Percentiles rank a stretch among this genome's conserved stretches.
Evolutionary conservation across 2,329 filamentous ascomycete genomes (phyloP).

Genomic region (Blastomyces parvus): DNA sequence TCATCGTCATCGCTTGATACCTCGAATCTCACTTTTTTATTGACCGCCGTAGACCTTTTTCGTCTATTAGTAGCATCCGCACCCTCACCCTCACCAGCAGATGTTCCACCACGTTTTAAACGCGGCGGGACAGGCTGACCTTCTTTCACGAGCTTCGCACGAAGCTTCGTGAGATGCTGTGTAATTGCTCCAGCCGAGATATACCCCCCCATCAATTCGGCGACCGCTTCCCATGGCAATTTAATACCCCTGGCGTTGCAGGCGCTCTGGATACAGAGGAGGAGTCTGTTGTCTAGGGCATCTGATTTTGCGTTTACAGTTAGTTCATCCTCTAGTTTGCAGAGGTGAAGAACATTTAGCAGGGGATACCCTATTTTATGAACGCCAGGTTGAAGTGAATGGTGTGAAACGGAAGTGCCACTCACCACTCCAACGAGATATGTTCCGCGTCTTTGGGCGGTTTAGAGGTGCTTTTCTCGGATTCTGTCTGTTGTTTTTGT

Average conservation of each 20-base stretch:
- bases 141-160: conserved; percentile 25
- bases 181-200: conserved; percentile 38
- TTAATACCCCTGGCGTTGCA: conserved; percentile 31
- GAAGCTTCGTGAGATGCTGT: conserved; percentile 40
- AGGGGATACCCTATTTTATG: not conserved
- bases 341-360: not conserved
- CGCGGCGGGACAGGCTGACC: conserved; percentile 33
- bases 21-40: not conserved
- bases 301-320: conserved; percentile 11
- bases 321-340: conserved; percentile 15
- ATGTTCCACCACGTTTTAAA: conserved; percentile 27
- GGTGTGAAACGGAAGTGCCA: not conserved
- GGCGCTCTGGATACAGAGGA: conserved; percentile 34
- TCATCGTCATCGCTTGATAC: not conserved
- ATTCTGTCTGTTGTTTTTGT: not conserved
- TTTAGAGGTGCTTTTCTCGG: conserved; percentile 15
- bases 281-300: conserved; percentile 33
- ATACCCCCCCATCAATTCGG: conserved; percentile 30
- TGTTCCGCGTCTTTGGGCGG: conserved; percentile 26
- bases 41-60: not conserved
- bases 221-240: conserved; percentile 37
- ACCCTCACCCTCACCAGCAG: not conserved
- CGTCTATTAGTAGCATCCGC: no score
- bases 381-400: not conserved
- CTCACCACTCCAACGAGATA: conserved; percentile 39